phyloP scores from a whole-genome alignment of 2,329 filamentous ascomycete genomes.

The Colletotrichum chlorophyti region DNA sequence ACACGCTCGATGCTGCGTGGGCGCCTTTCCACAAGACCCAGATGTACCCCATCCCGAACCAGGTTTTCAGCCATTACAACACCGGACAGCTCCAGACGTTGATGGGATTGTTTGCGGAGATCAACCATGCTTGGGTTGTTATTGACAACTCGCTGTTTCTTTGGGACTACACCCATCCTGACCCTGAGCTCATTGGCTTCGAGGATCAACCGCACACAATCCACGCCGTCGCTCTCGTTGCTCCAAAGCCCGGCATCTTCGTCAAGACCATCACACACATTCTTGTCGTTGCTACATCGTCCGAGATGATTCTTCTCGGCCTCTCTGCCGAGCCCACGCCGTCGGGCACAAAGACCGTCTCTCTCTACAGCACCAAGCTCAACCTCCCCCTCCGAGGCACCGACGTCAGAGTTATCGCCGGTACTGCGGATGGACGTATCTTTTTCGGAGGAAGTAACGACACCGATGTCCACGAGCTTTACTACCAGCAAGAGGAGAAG shows the following conservation, averaged over 20 bases:
- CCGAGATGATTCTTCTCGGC: conserved; percentile 87
- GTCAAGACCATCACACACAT: conserved; percentile 85
- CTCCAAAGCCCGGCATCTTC: conserved; percentile 87
- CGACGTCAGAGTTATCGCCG: conserved; percentile 79
- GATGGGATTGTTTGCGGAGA: conserved; percentile 93
- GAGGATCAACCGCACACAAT: conserved; percentile 90
- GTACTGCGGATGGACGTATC: conserved; percentile 85
- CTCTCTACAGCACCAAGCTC: conserved; percentile 90
- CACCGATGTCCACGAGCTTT: conserved; percentile 91
- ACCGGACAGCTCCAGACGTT: conserved; percentile 84
- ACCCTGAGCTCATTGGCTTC: conserved; percentile 89
- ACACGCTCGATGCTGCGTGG: conserved; percentile 72
- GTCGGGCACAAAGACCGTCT: conserved; percentile 74
- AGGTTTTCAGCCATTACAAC: conserved; percentile 93
- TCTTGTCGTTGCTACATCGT: conserved; percentile 85
- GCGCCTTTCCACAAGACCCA: conserved; percentile 88
- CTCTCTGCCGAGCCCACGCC: conserved; percentile 73
- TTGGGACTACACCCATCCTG: conserved; percentile 96
- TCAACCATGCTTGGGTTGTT: conserved; percentile 94
- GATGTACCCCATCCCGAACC: conserved; percentile 89
- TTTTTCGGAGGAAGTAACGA: conserved; percentile 86
- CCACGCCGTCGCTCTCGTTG: conserved; percentile 86
- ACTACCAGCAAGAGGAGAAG: conserved; percentile 95
- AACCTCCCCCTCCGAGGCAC: conserved; percentile 76
- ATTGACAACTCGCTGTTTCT: conserved; percentile 96